These are phyloP conservation scores for Barbarea vulgaris DNA, from an alignment of 345 rosid species.

Conservation along the genomic window DNA sequence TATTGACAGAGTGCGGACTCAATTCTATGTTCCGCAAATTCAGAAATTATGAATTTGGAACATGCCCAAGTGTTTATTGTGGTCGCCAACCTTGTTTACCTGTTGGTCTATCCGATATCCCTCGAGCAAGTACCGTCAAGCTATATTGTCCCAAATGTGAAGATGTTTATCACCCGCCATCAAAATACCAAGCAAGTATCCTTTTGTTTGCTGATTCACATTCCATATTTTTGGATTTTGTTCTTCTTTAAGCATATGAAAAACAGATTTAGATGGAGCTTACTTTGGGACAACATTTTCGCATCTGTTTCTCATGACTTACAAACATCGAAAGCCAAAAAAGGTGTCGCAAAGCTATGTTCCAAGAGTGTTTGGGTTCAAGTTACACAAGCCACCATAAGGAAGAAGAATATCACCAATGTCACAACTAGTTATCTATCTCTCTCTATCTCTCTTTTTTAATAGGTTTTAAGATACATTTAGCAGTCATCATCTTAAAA, in stretches of 20 bases:
- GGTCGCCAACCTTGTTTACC: constrained; percentile 93
- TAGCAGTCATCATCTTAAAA: too few relatives aligned
- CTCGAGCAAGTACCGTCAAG: constrained; percentile 85
- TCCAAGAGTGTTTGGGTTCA: constrained; percentile 89
- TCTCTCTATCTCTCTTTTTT: too few relatives aligned
- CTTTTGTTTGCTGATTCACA: constrained; percentile 40
- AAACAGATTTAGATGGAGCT: constrained; percentile 87
- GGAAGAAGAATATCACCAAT: not conserved
- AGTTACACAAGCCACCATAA: constrained; percentile 69
- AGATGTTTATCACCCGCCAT: constrained; percentile 80
- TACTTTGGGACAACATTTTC: constrained; percentile 87
- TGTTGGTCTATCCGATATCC: constrained; percentile 88
- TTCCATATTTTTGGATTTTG: not conserved
- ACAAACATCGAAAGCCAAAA: constrained; percentile 68
- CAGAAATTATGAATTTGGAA: constrained; percentile 77
- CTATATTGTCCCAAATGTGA: constrained; percentile 89
- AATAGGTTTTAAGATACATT: too few relatives aligned
- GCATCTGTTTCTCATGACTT: constrained; percentile 75
- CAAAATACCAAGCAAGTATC: constrained; percentile 92
- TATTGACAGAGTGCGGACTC: constrained; percentile 80
- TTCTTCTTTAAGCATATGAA: constrained; percentile 51
- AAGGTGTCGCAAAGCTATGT: constrained; percentile 68
- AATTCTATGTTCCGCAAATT: constrained; percentile 51
- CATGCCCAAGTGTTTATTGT: constrained; percentile 88
- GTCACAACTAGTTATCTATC: too few relatives aligned